phyloP scores from a whole-genome alignment of 2,329 filamentous ascomycete genomes.

The Aplosporella prunicola region DNA sequence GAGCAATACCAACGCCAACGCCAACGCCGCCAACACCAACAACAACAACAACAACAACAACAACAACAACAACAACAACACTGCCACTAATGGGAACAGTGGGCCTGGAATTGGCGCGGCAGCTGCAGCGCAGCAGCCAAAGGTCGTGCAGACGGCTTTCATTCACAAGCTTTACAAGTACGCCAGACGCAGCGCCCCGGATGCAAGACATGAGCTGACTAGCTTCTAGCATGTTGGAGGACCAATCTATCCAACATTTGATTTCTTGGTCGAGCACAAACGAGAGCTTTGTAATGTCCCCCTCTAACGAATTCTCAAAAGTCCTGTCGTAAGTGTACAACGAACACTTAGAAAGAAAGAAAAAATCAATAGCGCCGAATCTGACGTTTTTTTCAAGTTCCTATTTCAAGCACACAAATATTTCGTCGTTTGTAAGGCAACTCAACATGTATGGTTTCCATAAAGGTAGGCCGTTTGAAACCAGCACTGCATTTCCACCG shows the following conservation, averaged over 20 bases:
- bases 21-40: constrained; percentile 20
- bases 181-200: constrained; percentile 28
- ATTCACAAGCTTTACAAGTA: constrained; percentile 99
- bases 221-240: constrained; percentile 77
- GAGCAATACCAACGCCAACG: constrained; percentile 9
- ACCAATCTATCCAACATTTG: constrained; percentile 82
- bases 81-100: constrained; percentile 33
- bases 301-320: constrained; percentile 94
- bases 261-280: constrained; percentile 93
- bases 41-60: constrained; percentile 20
- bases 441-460: constrained; percentile 99
- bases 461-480: constrained; percentile 58
- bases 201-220: constrained; percentile 25
- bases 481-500: not conserved
- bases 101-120: constrained; percentile 47
- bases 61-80: constrained; percentile 20
- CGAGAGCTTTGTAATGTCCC: constrained; percentile 98
- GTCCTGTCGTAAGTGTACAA: constrained; percentile 74
- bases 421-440: constrained; percentile 95
- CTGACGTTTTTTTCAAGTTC: too few species aligned
- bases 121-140: constrained; percentile 79
- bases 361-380: too few species aligned
- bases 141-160: constrained; percentile 96
- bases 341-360: too few species aligned
- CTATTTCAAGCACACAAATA: constrained; percentile 99